Base-by-base conservation (phyloP, 2,329 filamentous ascomycete genomes). In the Pseudonectria foliicola region DNA sequence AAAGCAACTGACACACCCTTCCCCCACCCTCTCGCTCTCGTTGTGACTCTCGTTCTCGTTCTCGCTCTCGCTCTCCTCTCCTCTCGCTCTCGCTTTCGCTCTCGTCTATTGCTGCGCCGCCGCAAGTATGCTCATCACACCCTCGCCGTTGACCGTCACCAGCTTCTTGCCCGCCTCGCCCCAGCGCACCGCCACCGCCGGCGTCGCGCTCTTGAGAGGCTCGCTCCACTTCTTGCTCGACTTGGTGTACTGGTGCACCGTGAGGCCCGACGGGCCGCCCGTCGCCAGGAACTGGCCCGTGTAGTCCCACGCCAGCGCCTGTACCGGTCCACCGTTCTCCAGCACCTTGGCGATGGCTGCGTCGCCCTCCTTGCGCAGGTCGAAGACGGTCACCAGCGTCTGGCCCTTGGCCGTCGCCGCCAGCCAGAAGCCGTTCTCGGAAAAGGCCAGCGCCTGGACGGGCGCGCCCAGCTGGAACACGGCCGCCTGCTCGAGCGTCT, bases 401-500 rank as follows among this genome's bases (percentile, higher is more conserved):
- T 88, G 85, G 21, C 79, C 80, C 59, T 87, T 80, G 39, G 82
- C 79, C 7, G 82, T 81, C 5, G 87, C 84, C 2, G 90, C 90
- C 45, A 98, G 80, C 86, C 89, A 96, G 52, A 85, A 95, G 15
- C 92, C 92, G 50, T 98, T 98, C 61, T 98, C 92, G 0, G 89
- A 95, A 63, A 98, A 98, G 39, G 75, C 72, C 27, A 98, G 66
- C 10, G 79, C 76, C 50, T 85, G 77, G 3, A 95, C 73, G 0
- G 88, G 79, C 1, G 79, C 77, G 7, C 73, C 76, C 2, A 82
- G 63, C 13, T 63, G 67, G 60, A 93, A 95, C 36, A 76, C 79
- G 18, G 86, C 86, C 18, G 86, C 85, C 46, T 79, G 73, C 40
- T 81, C 75, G 25, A 88, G 82, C 0, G 77, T 84, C 60, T 84